These are phyloP conservation scores for Porphyra umbilicalis DNA, from an alignment of 31 red algal species.

Conservation along the genomic window DNA sequence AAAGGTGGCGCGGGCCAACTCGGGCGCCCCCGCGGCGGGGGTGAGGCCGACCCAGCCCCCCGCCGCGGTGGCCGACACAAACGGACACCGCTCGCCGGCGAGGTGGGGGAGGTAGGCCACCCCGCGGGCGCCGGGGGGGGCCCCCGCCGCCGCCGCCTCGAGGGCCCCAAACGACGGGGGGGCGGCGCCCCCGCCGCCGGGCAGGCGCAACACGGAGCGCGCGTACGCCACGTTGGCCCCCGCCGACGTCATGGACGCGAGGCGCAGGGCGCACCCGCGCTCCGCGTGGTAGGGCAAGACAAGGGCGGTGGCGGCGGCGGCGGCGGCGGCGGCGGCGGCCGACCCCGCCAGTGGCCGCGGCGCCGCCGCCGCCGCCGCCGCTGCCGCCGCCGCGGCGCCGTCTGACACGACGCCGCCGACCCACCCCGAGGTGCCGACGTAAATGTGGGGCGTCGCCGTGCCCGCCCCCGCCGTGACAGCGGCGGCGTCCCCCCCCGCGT, in stretches of 20 bases:
- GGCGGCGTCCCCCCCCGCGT: conserved; percentile 62
- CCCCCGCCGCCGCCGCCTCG: background rate
- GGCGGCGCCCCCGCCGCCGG: background rate
- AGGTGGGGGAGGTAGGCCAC: background rate
- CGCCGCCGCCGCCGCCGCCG: background rate
- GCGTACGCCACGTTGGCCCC: background rate
- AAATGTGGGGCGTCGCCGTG: conserved; percentile 30
- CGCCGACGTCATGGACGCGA: background rate
- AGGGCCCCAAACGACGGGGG: background rate
- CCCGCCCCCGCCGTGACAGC: conserved; percentile 43
- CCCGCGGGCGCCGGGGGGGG: background rate
- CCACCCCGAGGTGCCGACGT: conserved; percentile 56
- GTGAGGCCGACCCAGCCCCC: background rate
- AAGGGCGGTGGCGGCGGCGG: background rate
- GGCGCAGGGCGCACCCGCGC: background rate
- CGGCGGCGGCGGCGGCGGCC: background rate
- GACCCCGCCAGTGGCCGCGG: background rate
- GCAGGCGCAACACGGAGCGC: background rate
- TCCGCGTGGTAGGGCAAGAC: background rate
- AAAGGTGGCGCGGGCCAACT: background rate
- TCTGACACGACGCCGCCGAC: conserved; percentile 16
- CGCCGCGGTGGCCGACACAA: background rate
- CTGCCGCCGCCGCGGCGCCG: background rate
- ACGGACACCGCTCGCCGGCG: background rate
- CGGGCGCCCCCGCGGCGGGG: background rate